These are phyloP conservation scores for Acer saccharum DNA, from an alignment of 345 rosid species.

Conservation along the genomic window DNA sequence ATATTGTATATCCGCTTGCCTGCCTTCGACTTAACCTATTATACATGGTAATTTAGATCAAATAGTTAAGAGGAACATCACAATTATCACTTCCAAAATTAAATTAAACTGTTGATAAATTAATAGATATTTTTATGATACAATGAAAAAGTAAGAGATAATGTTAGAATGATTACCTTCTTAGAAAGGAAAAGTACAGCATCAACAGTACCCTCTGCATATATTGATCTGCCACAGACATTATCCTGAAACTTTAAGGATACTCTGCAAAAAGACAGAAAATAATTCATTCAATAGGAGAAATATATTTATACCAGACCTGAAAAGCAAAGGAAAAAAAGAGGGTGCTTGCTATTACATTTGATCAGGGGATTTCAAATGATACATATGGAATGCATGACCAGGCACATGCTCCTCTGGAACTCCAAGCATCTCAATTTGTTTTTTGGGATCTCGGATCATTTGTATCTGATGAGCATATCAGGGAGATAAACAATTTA, in stretches of 20 bases:
- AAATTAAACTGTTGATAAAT: not conserved
- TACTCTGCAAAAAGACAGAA: constrained; percentile 48
- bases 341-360: constrained; percentile 48
- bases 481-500: not conserved
- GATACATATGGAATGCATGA: constrained; percentile 93
- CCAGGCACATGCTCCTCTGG: constrained; percentile 84
- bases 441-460: constrained; percentile 82
- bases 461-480: too few relatives aligned
- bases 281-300: constrained; percentile 10
- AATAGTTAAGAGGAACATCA: not conserved
- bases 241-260: constrained; percentile 98
- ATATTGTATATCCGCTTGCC: constrained; percentile 75
- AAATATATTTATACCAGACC: too few relatives aligned
- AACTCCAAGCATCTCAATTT: constrained; percentile 87
- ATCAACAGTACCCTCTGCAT: constrained; percentile 93
- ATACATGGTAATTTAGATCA: not conserved
- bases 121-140: not conserved
- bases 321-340: not conserved
- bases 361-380: constrained; percentile 83
- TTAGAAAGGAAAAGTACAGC: constrained; percentile 85
- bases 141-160: not conserved
- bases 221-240: constrained; percentile 92
- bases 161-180: constrained; percentile 50
- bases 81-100: not conserved
- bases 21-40: constrained; percentile 64